Evolutionary conservation across 2,329 filamentous ascomycete species (phyloP).

Genomic region (Colletotrichum trifolii): DNA sequence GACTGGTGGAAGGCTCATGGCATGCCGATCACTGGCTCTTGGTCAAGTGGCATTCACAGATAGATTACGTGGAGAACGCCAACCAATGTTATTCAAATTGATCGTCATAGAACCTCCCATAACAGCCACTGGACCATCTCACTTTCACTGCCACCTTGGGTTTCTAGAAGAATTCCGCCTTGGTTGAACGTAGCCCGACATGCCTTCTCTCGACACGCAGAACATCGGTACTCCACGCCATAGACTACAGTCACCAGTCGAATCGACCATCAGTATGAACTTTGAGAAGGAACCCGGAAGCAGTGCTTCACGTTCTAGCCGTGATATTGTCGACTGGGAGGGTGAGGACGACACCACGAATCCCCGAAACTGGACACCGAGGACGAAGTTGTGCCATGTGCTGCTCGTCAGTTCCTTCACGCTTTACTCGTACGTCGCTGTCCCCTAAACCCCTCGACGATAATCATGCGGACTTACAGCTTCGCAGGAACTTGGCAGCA

Average conservation of each 20-base stretch:
- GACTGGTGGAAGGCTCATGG: neutral
- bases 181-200: too few species aligned
- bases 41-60: neutral
- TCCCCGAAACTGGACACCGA: constrained; percentile 68
- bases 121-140: too few species aligned
- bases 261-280: neutral
- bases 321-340: constrained; percentile 64
- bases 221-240: too few species aligned
- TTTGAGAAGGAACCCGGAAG: neutral
- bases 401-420: constrained; percentile 54
- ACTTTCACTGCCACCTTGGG: too few species aligned
- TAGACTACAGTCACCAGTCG: neutral
- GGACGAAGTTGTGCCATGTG: constrained; percentile 49
- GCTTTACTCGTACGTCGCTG: constrained; percentile 43
- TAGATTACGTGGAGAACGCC: too few species aligned
- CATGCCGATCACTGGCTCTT: neutral
- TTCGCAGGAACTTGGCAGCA: constrained; percentile 48
- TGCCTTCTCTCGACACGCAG: too few species aligned
- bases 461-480: neutral
- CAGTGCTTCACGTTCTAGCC: neutral
- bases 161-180: too few species aligned
- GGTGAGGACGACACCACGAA: constrained; percentile 66
- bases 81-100: too few species aligned
- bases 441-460: too few species aligned
- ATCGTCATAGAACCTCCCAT: too few species aligned